Evolutionary conservation across 2,329 filamentous ascomycete genomes (phyloP).

Genomic region (Pleoardoris graminearum): DNA sequence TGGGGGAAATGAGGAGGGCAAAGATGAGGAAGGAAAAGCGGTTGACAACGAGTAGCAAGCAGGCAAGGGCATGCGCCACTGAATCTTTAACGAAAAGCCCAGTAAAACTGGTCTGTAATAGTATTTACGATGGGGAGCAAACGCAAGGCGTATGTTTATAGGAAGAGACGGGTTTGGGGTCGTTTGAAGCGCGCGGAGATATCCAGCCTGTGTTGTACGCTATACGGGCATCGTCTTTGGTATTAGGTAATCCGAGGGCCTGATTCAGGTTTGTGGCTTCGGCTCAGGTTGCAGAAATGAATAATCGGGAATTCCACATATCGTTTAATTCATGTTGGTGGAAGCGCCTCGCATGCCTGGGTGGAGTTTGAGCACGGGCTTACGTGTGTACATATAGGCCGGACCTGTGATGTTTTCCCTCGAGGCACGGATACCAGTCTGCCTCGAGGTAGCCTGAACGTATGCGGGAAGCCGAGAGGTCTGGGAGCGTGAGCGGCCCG

Average conservation of each 20-base stretch:
- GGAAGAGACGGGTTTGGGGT: neutral
- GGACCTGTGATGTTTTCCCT: neutral
- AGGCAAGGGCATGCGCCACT: neutral
- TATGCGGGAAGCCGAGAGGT: slow-evolving; percentile 3
- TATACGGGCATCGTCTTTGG: neutral
- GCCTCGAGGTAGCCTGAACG: neutral
- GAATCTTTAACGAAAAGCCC: neutral
- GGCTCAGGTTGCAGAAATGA: neutral
- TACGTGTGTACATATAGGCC: neutral
- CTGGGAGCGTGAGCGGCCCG: no score
- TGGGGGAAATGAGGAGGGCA: neutral
- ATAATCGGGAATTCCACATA: neutral
- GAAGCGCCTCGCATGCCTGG: neutral
- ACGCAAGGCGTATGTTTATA: neutral
- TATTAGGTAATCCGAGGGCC: slow-evolving; percentile 3
- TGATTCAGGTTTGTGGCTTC: neutral
- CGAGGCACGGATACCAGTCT: neutral
- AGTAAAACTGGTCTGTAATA: slow-evolving; percentile 2
- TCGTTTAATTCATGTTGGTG: neutral
- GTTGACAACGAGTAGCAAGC: slow-evolving; percentile 9
- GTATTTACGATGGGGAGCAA: neutral
- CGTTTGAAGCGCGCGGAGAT: neutral
- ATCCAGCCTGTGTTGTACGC: neutral
- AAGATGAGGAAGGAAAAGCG: slow-evolving; percentile 18
- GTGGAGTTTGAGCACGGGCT: neutral